Conservation (phyloP, 139 green algal species). For the Parachlorella kessleri region DNA sequence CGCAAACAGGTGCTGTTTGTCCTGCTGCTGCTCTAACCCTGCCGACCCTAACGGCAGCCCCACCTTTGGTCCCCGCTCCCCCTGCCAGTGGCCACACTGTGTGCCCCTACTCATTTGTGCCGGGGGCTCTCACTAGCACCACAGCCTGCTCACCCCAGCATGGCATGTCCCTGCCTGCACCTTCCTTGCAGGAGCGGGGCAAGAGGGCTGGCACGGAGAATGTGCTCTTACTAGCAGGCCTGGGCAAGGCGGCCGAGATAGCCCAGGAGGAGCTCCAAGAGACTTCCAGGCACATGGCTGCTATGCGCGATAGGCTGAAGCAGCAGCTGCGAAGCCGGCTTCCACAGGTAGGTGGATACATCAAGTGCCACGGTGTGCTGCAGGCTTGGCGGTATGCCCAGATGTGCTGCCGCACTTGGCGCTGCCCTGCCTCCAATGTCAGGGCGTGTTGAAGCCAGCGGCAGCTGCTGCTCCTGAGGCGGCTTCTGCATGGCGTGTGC, state of each 20-base stretch:
- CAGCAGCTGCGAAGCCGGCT: conserved; percentile 49
- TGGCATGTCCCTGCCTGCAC: no score
- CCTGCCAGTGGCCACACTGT: not conserved
- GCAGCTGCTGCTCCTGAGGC: no score
- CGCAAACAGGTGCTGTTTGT: no score
- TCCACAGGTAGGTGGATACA: not conserved
- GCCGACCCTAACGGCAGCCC: not conserved
- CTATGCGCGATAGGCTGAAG: conserved; percentile 47
- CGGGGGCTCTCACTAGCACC: no score
- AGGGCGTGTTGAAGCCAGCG: no score
- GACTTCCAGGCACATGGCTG: conserved; percentile 51
- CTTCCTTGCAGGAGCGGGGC: conserved; percentile 58
- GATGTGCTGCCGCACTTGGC: no score
- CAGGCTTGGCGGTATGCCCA: no score
- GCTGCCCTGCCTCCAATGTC: no score
- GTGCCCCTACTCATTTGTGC: conserved; percentile 17
- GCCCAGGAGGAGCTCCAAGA: conserved; percentile 43
- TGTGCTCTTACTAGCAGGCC: conserved; percentile 64
- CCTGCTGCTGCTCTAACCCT: no score
- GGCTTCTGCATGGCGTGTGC: no score
- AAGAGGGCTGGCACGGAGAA: conserved; percentile 77
- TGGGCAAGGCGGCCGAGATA: conserved; percentile 72
- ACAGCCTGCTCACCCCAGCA: no score
- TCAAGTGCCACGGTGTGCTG: no score
- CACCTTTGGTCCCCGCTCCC: not conserved